Evolutionary conservation across 495 filamentous ascomycete genomes (phyloP), one percentile per base, ranked within the genome.

Genomic region (Penicillium silybi): DNA sequence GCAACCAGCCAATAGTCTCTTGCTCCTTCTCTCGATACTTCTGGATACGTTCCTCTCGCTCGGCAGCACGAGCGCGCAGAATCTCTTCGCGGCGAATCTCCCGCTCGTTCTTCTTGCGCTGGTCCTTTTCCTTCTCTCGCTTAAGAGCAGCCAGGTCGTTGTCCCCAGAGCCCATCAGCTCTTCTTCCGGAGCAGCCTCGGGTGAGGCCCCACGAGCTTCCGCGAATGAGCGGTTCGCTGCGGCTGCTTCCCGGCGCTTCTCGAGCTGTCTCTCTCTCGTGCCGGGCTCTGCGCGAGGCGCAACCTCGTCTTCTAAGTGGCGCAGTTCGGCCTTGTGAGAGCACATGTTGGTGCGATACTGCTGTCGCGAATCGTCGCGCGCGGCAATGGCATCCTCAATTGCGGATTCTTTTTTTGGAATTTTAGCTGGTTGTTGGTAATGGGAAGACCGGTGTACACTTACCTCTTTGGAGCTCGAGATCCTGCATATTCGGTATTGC

Each of bases 241-340:
- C 74, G 1, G 82, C 74, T 5, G 63, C 68, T 48, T 86, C 83
- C 10, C 71, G 72, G 42, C 84, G 85, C 75, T 96, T 96, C 75
- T 98, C 92, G 4, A 98, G 76, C 48, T 83, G 81, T 8, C 92
- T 82, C 67, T 95, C 93, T 22, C 85, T 83, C 2, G 89, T 91
- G 1, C 92, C 91, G 0, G 92, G 70, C 43, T 92, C 90, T 0
- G 92, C 89, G 13, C 90, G 87, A 4, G 93, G 92, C 0, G 76
- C 80, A 10, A 96, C 70, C 50, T 97, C 92, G 9, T 96, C 91
- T 63, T 73, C 54, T 34, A 75, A 50, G 6, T 69, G 62, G 17
- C 65, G 64, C 25, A 67, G 15, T 43, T 65, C 62, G 3, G 64
- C 46, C 27, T 63, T 64, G 39, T 75, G 74, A 6, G 71, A 64